Conservation (phyloP, 2,329 filamentous ascomycete genomes). For the Didymella sp. region DNA sequence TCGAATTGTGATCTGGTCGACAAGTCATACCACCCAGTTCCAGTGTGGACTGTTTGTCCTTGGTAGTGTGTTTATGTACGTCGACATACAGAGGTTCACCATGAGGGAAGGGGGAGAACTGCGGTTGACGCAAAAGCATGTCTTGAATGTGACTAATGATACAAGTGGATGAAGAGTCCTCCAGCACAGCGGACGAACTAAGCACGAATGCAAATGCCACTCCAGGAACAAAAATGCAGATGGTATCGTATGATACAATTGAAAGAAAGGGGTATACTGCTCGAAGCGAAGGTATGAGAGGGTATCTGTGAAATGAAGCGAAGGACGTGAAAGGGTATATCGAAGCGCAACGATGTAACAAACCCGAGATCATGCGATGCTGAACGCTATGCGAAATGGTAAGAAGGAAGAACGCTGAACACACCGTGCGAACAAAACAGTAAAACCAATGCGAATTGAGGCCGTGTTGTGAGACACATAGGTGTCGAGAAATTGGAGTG, state of each 20-base stretch:
- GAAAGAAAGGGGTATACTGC: conserved; percentile 10
- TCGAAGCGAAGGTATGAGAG: conserved; percentile 1
- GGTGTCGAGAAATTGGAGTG: background rate
- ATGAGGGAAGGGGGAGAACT: background rate
- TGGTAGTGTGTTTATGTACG: no score
- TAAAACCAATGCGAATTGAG: background rate
- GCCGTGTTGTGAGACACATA: background rate
- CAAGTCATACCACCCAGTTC: no score
- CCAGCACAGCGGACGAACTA: background rate
- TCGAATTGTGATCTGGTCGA: no score
- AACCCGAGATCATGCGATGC: background rate
- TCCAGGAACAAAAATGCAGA: background rate
- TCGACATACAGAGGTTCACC: no score
- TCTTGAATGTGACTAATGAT: background rate
- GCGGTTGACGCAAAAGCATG: background rate
- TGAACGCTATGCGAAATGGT: background rate
- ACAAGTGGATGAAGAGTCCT: background rate
- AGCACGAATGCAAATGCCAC: background rate
- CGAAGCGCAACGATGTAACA: background rate
- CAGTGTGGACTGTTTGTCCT: no score
- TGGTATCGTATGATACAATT: background rate
- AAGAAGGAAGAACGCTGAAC: background rate
- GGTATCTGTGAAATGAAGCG: background rate
- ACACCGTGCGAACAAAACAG: background rate
- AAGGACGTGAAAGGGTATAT: background rate